Base-by-base conservation (phyloP, 768 basidiomycete genomes). In the Pulveroboletus ravenelii region DNA sequence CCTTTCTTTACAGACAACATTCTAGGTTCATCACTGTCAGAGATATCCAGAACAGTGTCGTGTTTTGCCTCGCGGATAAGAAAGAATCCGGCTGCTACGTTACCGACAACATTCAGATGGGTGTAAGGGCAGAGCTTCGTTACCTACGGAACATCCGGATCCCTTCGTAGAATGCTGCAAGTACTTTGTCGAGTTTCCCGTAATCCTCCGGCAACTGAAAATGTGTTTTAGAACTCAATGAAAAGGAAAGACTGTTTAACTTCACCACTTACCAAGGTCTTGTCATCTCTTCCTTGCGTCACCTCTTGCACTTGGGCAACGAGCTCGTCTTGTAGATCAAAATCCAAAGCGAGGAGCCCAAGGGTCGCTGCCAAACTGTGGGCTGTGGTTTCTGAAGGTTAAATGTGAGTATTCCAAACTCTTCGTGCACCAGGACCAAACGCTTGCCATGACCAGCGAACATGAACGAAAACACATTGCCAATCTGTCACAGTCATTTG, bases 371-470 rank as follows among this genome's bases (percentile, higher is more conserved):
- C 65, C 20, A 72, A 54, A 10, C 57, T 64, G 14, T 64, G 60
- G 15, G 69, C 56, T 3, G 66, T 73, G 2, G 70, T 71, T 44
- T 72, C 69, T 70, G 52, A 8, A 30, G 8, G 32, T 14, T 6
- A n/a, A 3, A 36, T 27, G 14, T 45, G 15, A 53, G 35, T 10
- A 31, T 41, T 45, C 30, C 31, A 30, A 37, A n/a, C 8, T 20
- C 27, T 13, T 55, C 25, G 29, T 25, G 9, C 30, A 39, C 30
- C n/a, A 12, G 13, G 29, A 42, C 12, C 3, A 39, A 38, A 29
- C 12, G 53, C 67, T 34, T 52, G 74, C 80, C 81, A 60, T 82
- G 79, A 12, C 83, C 82, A 39, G 82, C 80, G 36, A 83, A 76
- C 20, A 85, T 64, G 59, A 79, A 67, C 10, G 74, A 55, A 53